A percentile compares a stretch with the other conserved stretches of the same genome.
phyloP scores from a whole-genome alignment of 2,329 filamentous ascomycete genomes.

The Aaosphaeria arxii region DNA sequence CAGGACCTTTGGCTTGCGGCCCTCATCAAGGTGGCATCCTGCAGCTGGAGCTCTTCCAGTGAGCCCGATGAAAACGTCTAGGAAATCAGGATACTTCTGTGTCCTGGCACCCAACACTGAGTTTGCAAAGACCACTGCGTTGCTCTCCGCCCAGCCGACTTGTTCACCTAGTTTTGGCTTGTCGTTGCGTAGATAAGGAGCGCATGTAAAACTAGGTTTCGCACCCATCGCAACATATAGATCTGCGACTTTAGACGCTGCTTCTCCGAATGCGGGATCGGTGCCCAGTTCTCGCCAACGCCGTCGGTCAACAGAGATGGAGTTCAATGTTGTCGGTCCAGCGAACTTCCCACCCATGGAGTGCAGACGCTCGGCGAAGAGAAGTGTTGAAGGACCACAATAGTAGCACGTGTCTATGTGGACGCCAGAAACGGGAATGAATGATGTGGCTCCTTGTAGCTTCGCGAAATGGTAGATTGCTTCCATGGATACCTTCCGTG shows the following conservation, averaged over 20 bases:
- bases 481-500: slow-evolving; percentile 36
- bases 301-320: slow-evolving; percentile 43
- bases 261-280: slow-evolving; percentile 23
- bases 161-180: slow-evolving; percentile 38
- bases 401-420: slow-evolving; percentile 46
- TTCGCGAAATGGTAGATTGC: slow-evolving; percentile 39
- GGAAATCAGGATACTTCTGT: slow-evolving; percentile 46
- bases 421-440: slow-evolving; percentile 41
- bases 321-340: slow-evolving; percentile 43
- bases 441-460: slow-evolving; percentile 18
- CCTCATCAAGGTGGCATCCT: slow-evolving; percentile 22
- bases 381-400: slow-evolving; percentile 38
- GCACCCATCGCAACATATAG: slow-evolving; percentile 43
- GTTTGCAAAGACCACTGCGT: slow-evolving; percentile 47
- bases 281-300: slow-evolving; percentile 41
- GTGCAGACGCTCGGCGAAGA: slow-evolving; percentile 36
- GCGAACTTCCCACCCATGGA: slow-evolving; percentile 34
- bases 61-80: slow-evolving; percentile 45
- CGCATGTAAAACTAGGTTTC: slow-evolving; percentile 43
- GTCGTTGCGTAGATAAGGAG: slow-evolving; percentile 41
- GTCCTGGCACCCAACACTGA: slow-evolving; percentile 46
- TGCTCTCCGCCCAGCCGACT: slow-evolving; percentile 46
- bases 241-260: slow-evolving; percentile 34
- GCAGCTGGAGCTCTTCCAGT: slow-evolving; percentile 38
- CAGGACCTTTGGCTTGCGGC: slow-evolving; percentile 11